Base-by-base conservation (phyloP, 305 asterid species). In the Fraxinus greggii region DNA sequence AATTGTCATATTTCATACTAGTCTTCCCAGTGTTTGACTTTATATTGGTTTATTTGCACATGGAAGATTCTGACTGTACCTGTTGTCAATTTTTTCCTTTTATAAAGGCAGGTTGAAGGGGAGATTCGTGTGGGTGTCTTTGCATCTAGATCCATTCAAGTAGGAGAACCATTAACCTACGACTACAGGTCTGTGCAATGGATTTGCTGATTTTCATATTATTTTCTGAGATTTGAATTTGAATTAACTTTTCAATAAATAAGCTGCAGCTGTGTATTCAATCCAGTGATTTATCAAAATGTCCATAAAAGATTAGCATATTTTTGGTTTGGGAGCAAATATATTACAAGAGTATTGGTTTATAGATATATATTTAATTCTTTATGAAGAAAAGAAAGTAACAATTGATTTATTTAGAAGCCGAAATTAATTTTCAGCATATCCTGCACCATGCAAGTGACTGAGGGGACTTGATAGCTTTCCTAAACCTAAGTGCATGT, bases 111-210 rank as follows among this genome's bases (percentile, higher is more conserved):
- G 86, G 98, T 94, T 56, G 98, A 95, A 73, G 93, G 92, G 84
- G 97, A 94, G 90, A 88, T 90, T 10, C 97, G 99, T 19, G 93
- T 95, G 75, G 99, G 99, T 32, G 93, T 95, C 81, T 95, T 95
- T 89, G 98, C 99, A 33, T 89, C 94, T 78, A 89, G 88, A 84
- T 82, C 87, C 73, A 93, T 95, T 83, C 86, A 90, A 87, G 90
- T 83, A 83, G 99, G 97, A 84, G 98, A 95, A 82, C 92, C 97
- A 51, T 85, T 95, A 83, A 94, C 99, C 80, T 95, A 95, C 31
- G 98, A 95, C 86, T 95, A 95, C 85, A 87, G 94, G 99, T 95
- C 88, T 77, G 92, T 45, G 21, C 40, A 59, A 78, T 42, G 13
- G 59, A 15, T 78, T 78, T 78, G 38, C 81, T 67, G 40, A 59